Base-by-base conservation (phyloP, 768 basidiomycete species). In the Coprinopsis cinerea region DNA sequence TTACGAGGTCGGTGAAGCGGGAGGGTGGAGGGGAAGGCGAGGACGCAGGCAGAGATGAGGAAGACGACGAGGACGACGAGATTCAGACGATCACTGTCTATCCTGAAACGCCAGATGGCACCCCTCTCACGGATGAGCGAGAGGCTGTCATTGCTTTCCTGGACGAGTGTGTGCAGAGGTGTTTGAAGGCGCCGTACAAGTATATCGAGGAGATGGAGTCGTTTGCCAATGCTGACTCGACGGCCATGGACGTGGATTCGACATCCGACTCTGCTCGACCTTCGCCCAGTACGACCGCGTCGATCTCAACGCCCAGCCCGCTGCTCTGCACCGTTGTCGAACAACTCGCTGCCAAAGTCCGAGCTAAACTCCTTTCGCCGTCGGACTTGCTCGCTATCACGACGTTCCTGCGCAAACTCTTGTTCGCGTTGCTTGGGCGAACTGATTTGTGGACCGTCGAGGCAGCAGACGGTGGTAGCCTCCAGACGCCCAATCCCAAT, bases 101-200 rank as follows among this genome's bases (percentile, higher is more conserved):
- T 18, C 51, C 51, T 56, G 84, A 87, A 59, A 81, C 88, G 47
- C 67, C 78, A 1, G 81, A 85, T 50, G 77, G 74, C 2, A 65
- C 74, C 0, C 61, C 69, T 4, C 67, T 85, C 18, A 71, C 68
- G 1, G 79, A 78, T 39, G 87, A 86, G 65, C 68, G 70, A 10
- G 73, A 75, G 4, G 70, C 72, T 36, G 77, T 84, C 23, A 67
- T 86, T 15, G 51, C 65, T 0, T 92, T 96, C 67, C 57, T 96
- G 10, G 94, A 97, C 55, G 91, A 93, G 44, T 95, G 92, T 59
- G 73, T 88, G 2, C 83, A 86, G 50, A 75, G 89, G 15, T 92
- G 85, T 56, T 61, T 85, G 54, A 91, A 87, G 64, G 86, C 85
- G 1, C 89, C 92, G 0, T 88, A 92, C 62, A 77, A 81, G 24